Conservation (phyloP, 805 yeast genomes). For the Zygosaccharomyces rouxii region DNA sequence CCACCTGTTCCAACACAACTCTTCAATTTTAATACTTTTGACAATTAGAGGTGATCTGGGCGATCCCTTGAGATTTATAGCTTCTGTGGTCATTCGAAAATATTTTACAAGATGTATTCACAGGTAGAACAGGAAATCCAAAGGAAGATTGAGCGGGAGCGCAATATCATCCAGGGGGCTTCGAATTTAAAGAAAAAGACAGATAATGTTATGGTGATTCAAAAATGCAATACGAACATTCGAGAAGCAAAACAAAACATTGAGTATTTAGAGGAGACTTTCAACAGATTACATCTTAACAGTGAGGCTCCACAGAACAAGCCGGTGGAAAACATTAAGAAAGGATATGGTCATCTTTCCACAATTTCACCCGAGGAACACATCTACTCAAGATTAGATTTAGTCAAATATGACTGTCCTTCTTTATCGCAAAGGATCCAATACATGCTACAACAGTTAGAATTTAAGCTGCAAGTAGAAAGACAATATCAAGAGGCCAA, state of each 20-base stretch:
- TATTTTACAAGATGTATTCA: constrained; percentile 8
- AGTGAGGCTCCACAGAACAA: constrained; percentile 6
- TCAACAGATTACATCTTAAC: constrained; percentile 49
- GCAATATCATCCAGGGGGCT: constrained; percentile 83
- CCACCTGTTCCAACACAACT: not conserved
- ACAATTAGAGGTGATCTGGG: not conserved
- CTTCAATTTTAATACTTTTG: not conserved
- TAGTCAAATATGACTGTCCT: constrained; percentile 89
- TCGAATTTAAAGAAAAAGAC: constrained; percentile 75
- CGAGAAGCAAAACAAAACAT: constrained; percentile 89
- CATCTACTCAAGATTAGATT: constrained; percentile 63
- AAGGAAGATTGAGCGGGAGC: constrained; percentile 83
- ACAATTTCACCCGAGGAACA: constrained; percentile 36
- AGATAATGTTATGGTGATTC: constrained; percentile 74
- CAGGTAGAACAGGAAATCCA: constrained; percentile 55
- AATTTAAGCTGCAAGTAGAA: constrained; percentile 90
- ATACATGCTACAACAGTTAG: constrained; percentile 90
- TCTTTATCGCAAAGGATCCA: constrained; percentile 92
- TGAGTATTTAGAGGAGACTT: constrained; percentile 76
- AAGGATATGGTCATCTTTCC: constrained; percentile 36
- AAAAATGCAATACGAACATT: constrained; percentile 84
- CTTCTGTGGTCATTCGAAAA: not conserved
- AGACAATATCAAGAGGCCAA: constrained; percentile 90
- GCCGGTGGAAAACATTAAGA: constrained; percentile 1
- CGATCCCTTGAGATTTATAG: not conserved